phyloP scores from a whole-genome alignment of 2,329 filamentous ascomycete species.

The Nigrospora oryzae region DNA sequence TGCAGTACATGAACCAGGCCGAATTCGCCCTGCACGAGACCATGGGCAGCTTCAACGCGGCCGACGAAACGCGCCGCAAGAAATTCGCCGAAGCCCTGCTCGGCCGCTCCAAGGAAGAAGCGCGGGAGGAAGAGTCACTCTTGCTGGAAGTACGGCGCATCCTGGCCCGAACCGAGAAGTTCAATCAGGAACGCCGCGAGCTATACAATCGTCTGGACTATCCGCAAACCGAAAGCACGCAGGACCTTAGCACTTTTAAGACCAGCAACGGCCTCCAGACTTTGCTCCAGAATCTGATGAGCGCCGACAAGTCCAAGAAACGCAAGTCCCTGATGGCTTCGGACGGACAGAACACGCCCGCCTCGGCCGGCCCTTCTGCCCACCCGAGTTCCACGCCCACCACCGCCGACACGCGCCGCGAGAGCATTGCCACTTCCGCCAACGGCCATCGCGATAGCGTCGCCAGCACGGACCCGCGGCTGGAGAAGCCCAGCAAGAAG shows the following conservation, averaged over 20 bases:
- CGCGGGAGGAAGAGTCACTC: constrained; percentile 83
- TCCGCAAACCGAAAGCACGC: constrained; percentile 46
- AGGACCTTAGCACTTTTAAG: constrained; percentile 71
- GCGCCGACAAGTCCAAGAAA: constrained; percentile 83
- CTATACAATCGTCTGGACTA: constrained; percentile 82
- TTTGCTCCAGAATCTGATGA: constrained; percentile 74
- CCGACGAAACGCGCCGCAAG: constrained; percentile 73
- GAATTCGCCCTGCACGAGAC: constrained; percentile 79
- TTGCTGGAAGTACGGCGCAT: constrained; percentile 90
- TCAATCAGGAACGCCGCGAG: constrained; percentile 82
- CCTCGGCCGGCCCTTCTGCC: constrained; percentile 21
- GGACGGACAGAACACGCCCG: constrained; percentile 42
- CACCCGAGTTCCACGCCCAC: constrained; percentile 24
- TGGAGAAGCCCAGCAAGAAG: constrained; percentile 39
- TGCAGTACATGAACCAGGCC: constrained; percentile 76
- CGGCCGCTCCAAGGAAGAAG: constrained; percentile 74
- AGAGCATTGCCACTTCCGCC: constrained; percentile 43
- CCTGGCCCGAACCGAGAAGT: constrained; percentile 72
- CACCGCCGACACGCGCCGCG: constrained; percentile 36
- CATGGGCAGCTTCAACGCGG: constrained; percentile 79
- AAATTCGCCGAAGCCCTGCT: constrained; percentile 75
- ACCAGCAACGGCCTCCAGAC: constrained; percentile 72
- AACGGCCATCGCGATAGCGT: constrained; percentile 35
- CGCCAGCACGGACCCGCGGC: constrained; percentile 26
- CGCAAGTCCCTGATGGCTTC: constrained; percentile 58